Percentiles rank a stretch among this genome's conserved stretches.
phyloP scores from a whole-genome alignment of 2,329 filamentous ascomycete genomes.

The Periconia digitata region DNA sequence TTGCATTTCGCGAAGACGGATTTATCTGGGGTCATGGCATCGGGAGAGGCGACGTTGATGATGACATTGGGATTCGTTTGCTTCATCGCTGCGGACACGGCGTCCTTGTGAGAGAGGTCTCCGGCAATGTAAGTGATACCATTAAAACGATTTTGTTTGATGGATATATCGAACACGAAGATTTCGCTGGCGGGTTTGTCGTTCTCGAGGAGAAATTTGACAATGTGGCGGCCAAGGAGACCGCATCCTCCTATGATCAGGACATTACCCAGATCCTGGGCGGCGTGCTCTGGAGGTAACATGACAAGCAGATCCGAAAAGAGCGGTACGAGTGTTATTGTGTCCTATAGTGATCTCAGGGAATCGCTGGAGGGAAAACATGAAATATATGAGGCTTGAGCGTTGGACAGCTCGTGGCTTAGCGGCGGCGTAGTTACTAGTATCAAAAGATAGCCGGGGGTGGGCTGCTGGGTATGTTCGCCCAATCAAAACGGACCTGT shows the following conservation, averaged over 20 bases:
- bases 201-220: conserved; percentile 15
- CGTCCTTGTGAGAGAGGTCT: conserved; percentile 4
- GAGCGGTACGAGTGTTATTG: too few species aligned
- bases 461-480: too few species aligned
- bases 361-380: too few species aligned
- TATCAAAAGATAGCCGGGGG: too few species aligned
- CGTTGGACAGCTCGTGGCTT: too few species aligned
- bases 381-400: too few species aligned
- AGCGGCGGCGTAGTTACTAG: too few species aligned
- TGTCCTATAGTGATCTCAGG: too few species aligned
- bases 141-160: conserved; percentile 9
- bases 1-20: conserved; percentile 11
- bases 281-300: too few species aligned
- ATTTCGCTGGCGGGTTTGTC: conserved; percentile 4
- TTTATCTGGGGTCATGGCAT: neutral
- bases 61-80: conserved; percentile 10
- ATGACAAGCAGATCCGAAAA: too few species aligned
- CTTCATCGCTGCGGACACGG: conserved; percentile 2
- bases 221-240: conserved; percentile 18
- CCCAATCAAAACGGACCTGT: too few species aligned
- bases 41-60: conserved; percentile 16
- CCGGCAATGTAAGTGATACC: conserved; percentile 10
- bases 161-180: conserved; percentile 12
- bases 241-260: conserved; percentile 22
- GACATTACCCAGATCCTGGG: conserved; percentile 8